Percentiles rank a stretch among this genome's conserved stretches.
Evolutionary conservation across 192 early-diverging fungal genomes (phyloP).

Genomic region (Rhizophlyctis rosea): DNA sequence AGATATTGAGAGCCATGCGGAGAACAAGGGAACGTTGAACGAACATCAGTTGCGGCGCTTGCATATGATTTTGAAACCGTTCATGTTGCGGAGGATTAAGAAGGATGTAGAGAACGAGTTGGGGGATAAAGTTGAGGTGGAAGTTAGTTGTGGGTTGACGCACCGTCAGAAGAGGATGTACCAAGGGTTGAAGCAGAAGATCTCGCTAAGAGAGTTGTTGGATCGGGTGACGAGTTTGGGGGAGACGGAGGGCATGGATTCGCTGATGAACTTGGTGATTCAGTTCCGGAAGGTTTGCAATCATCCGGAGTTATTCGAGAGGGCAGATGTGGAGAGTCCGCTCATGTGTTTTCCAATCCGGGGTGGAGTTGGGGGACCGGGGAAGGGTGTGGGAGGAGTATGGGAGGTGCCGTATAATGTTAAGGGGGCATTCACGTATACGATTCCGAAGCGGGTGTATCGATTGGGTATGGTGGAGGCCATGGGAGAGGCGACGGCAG

Average conservation of each 20-base stretch:
- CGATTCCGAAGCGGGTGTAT: constrained; percentile 4
- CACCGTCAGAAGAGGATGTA: constrained; percentile 97
- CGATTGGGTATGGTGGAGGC: background rate
- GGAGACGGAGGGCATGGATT: constrained; percentile 51
- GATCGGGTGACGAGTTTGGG: constrained; percentile 49
- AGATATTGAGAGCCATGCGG: constrained; percentile 43
- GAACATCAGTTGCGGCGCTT: constrained; percentile 80
- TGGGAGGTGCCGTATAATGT: constrained; percentile 39
- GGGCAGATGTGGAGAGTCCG: too few relatives aligned
- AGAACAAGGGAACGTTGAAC: constrained; percentile 17
- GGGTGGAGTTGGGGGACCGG: too few relatives aligned
- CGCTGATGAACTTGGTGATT: constrained; percentile 90
- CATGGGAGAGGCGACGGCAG: too few relatives aligned
- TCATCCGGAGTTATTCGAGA: constrained; percentile 92
- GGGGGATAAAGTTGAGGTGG: constrained; percentile 95
- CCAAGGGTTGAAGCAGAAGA: constrained; percentile 72
- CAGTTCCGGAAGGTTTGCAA: constrained; percentile 97
- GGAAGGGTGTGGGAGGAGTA: too few relatives aligned
- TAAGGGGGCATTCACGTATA: background rate
- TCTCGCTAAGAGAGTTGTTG: too few relatives aligned
- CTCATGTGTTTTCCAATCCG: too few relatives aligned
- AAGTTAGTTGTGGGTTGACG: constrained; percentile 83
- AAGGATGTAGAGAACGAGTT: constrained; percentile 98
- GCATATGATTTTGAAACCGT: constrained; percentile 76
- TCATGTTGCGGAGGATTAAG: constrained; percentile 94